Evolutionary conservation across 192 early-diverging fungal species (phyloP).

Genomic region (Coemansia javaensis): DNA sequence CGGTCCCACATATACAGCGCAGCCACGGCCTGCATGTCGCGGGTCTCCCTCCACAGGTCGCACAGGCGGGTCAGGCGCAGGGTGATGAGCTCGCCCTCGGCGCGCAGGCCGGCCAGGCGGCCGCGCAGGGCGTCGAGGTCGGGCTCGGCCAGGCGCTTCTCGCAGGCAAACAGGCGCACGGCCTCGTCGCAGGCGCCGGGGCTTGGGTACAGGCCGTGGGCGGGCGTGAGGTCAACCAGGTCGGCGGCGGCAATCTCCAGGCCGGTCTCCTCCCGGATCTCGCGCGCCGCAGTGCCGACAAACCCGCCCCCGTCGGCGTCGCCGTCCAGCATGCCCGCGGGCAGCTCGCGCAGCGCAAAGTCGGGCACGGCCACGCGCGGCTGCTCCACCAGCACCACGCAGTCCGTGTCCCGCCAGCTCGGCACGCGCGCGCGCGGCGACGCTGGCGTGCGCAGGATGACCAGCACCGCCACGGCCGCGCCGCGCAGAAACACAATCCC

Average conservation of each 20-base stretch:
- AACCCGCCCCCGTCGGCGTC: constrained; percentile 61
- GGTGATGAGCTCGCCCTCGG: constrained; percentile 74
- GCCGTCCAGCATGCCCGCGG: constrained; percentile 83
- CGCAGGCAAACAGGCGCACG: constrained; percentile 64
- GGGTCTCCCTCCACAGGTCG: constrained; percentile 59
- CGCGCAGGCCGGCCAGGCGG: constrained; percentile 61
- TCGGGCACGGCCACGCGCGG: constrained; percentile 65
- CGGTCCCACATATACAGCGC: constrained; percentile 59
- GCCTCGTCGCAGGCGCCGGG: constrained; percentile 80
- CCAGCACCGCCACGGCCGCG: constrained; percentile 63
- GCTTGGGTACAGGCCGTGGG: constrained; percentile 65
- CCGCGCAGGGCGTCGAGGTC: constrained; percentile 61
- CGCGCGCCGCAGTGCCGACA: constrained; percentile 69
- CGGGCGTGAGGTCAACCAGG: constrained; percentile 57
- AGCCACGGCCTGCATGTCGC: constrained; percentile 69
- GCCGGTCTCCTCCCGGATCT: constrained; percentile 81
- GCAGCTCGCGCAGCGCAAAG: constrained; percentile 64
- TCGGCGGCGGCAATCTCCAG: constrained; percentile 57
- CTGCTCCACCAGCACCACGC: constrained; percentile 68
- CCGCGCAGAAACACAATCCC: constrained; percentile 82
- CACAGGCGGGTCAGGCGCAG: constrained; percentile 60
- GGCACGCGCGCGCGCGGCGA: neutral
- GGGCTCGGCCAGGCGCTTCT: constrained; percentile 49
- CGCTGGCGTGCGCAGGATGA: constrained; percentile 52
- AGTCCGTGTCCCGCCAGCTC: constrained; percentile 35